Conservation (phyloP, 371 early-diverging fungal genomes). For the Phascolomyces articulosus region DNA sequence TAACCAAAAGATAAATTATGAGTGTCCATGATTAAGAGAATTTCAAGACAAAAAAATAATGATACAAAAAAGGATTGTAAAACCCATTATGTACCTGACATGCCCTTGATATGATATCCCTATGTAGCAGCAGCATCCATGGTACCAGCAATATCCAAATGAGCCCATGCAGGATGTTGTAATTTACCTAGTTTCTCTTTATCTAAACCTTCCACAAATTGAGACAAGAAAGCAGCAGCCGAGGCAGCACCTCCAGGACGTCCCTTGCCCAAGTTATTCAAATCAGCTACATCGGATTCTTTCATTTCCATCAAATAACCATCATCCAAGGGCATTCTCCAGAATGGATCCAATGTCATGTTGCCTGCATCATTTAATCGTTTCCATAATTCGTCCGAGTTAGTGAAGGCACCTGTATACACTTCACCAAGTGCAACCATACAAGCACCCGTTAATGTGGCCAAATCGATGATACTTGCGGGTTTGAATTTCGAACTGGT, state of each 20-base stretch:
- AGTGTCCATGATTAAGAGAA: too few species aligned
- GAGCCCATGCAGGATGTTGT: slow-evolving; percentile 66
- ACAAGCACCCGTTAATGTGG: slow-evolving; percentile 94
- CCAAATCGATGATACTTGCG: slow-evolving; percentile 78
- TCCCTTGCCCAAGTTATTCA: slow-evolving; percentile 79
- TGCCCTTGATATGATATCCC: slow-evolving; percentile 79
- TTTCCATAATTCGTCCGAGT: slow-evolving; percentile 74
- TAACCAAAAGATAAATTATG: neutral
- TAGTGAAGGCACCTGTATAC: slow-evolving; percentile 91
- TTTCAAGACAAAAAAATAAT: too few species aligned
- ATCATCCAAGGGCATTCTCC: slow-evolving; percentile 96
- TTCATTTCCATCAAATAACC: slow-evolving; percentile 76
- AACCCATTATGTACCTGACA: too few species aligned
- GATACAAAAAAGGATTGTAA: too few species aligned
- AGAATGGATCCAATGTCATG: slow-evolving; percentile 80
- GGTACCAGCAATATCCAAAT: slow-evolving; percentile 91
- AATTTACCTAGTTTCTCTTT: slow-evolving; percentile 10
- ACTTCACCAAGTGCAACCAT: slow-evolving; percentile 90
- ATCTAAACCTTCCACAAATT: slow-evolving; percentile 77
- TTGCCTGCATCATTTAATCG: slow-evolving; percentile 71
- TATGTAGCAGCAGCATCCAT: slow-evolving; percentile 69
- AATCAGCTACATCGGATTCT: slow-evolving; percentile 85
- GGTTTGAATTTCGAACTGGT: slow-evolving; percentile 72
- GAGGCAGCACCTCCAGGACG: slow-evolving; percentile 88
- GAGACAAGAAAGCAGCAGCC: slow-evolving; percentile 93